Base-by-base conservation (phyloP, 345 rosid species). In the Melaleuca alternifolia region DNA sequence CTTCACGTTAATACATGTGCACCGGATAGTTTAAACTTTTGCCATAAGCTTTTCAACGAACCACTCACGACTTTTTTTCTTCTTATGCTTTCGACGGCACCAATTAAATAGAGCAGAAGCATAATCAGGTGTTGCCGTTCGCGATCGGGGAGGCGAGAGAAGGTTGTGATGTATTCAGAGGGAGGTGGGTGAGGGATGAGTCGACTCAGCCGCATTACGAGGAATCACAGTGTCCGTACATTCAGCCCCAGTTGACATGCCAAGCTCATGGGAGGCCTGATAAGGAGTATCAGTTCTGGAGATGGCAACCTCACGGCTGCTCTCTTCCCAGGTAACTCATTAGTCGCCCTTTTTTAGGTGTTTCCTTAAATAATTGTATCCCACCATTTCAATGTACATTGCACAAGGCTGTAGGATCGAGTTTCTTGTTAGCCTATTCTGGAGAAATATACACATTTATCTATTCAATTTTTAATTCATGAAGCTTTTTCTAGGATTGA, bases 241-340 rank as follows among this genome's bases (percentile, higher is more conserved):
- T 98, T 4, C 98, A 95, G 89, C 99, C 98, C 8, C 99, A 98
- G 91, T 89, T 98, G 90, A 96, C 99, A 10, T 98, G 99, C 89
- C 99, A 95, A 86, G 93, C 93, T 84, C 98, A 94, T 28, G 99
- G 99, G 26, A 89, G 98, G 87, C 99, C 98, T 18, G 98, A 95
- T 5, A 94, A 86, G 83, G 97, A 90, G 11, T 96, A 98, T 83
- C 98, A 94, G 83, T 89, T 89, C 57, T 96, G 98, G 98, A 91
- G 97, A 89, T 98, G 99, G 99, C 95, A 98, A 76, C 98, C 99
- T 1, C 91, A 95, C 52, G 95, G 90, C 77, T 98, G 99, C 56
- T 93, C 95, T 87, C 97, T 98, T 87, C 98, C 99, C 50, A 91
- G 94, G 99, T 97, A 81, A 81, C 26, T 57, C 16, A 16, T 82